Conservation (phyloP, 306 rosid genomes). For the Vigna nakashimae region DNA sequence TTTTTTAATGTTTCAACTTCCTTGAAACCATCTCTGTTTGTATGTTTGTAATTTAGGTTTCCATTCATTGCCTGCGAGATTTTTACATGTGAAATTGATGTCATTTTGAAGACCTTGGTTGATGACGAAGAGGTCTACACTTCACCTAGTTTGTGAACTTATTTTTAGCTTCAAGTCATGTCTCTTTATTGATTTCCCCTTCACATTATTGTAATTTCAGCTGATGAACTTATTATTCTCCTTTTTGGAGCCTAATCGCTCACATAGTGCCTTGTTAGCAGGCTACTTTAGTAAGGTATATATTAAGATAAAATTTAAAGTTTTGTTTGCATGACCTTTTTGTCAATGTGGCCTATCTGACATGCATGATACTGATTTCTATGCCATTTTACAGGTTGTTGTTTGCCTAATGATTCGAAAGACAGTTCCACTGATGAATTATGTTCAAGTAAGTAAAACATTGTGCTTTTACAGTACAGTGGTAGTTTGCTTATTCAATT, state of each 20-base stretch:
- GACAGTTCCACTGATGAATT: slow-evolving; percentile 92
- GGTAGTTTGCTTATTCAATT: slow-evolving; percentile 21
- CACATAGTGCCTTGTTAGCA: slow-evolving; percentile 82
- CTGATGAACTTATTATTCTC: slow-evolving; percentile 94
- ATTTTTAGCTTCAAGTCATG: slow-evolving; percentile 25
- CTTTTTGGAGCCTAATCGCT: slow-evolving; percentile 87
- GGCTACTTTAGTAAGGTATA: slow-evolving; percentile 97
- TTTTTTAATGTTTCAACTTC: slow-evolving; percentile 1
- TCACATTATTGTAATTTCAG: slow-evolving; percentile 55
- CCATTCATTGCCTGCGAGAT: slow-evolving; percentile 97
- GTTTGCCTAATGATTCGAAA: slow-evolving; percentile 96
- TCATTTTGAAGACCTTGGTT: slow-evolving; percentile 94
- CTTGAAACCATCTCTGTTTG: slow-evolving; percentile 44
- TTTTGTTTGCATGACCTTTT: slow-evolving; percentile 34
- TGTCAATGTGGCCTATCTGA: slow-evolving; percentile 18
- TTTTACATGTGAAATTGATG: slow-evolving; percentile 98
- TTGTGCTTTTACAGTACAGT: not conserved
- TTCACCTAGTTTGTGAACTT: slow-evolving; percentile 29
- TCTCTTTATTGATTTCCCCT: slow-evolving; percentile 37
- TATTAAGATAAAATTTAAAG: slow-evolving; percentile 33
- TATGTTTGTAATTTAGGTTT: slow-evolving; percentile 66
- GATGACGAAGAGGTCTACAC: slow-evolving; percentile 93
- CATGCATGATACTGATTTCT: slow-evolving; percentile 15
- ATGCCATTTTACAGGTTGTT: slow-evolving; percentile 68
- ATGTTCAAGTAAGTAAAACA: slow-evolving; percentile 77